These are phyloP conservation scores for Cucurbitaria berberidis DNA, from an alignment of 2,329 filamentous ascomycete species.

Conservation along the genomic window DNA sequence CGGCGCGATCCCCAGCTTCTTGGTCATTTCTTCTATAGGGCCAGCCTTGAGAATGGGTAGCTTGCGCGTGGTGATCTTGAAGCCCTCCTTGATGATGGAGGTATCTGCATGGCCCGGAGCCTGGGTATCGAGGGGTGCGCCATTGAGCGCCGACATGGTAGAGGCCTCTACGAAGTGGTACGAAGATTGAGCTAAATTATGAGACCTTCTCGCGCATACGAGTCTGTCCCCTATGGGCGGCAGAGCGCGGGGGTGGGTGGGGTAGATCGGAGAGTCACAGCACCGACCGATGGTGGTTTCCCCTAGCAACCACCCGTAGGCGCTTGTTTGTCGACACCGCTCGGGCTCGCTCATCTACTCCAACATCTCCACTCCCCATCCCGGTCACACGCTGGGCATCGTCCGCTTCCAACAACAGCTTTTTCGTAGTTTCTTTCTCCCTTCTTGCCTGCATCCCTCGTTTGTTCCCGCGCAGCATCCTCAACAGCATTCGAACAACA, in stretches of 20 bases:
- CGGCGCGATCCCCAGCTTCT: conserved; percentile 79
- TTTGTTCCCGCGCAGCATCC: conserved; percentile 12
- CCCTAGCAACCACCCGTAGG: conserved; percentile 12
- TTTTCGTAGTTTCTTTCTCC: conserved; percentile 15
- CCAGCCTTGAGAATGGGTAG: conserved; percentile 92
- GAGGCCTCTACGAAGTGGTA: neutral
- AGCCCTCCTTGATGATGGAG: conserved; percentile 56
- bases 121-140: conserved; percentile 41
- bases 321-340: conserved; percentile 23
- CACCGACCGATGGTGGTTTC: conserved; percentile 13
- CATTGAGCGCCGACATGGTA: conserved; percentile 38
- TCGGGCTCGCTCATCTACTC: neutral
- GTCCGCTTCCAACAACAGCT: conserved; percentile 10
- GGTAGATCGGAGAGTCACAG: conserved; percentile 4
- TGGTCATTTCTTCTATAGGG: conserved; percentile 85
- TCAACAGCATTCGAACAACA: conserved; percentile 31
- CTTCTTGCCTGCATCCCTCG: conserved; percentile 11
- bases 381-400: conserved; percentile 16
- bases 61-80: conserved; percentile 82
- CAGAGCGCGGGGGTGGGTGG: conserved; percentile 4
- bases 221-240: neutral
- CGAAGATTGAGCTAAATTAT: neutral
- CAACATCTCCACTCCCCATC: conserved; percentile 11
- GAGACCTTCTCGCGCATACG: neutral
- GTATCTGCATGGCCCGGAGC: conserved; percentile 44